Evolutionary conservation across 441 rosid genomes (phyloP).

Genomic region (Pelargonium myrrhifolium): DNA sequence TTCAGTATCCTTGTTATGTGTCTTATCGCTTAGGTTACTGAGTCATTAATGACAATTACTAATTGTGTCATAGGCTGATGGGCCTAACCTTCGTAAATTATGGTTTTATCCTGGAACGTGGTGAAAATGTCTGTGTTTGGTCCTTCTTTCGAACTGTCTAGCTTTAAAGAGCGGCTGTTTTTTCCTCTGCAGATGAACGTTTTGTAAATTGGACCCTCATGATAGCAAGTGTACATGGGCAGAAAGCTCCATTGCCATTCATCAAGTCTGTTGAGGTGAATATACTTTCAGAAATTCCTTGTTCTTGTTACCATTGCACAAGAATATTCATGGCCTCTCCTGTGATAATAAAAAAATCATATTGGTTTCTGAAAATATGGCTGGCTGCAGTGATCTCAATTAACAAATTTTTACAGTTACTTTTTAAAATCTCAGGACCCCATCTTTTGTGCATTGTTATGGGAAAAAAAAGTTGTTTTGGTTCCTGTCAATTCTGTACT

Average conservation of each 20-base stretch:
- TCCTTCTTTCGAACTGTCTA: background rate
- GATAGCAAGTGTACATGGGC: constrained; percentile 68
- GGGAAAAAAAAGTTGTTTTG: too few relatives aligned
- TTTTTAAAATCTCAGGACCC: too few relatives aligned
- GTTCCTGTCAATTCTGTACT: too few relatives aligned
- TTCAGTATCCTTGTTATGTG: background rate
- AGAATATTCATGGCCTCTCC: background rate
- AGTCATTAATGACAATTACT: background rate
- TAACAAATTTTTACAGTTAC: too few relatives aligned
- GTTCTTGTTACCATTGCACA: background rate
- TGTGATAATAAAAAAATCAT: too few relatives aligned
- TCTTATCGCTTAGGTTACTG: background rate
- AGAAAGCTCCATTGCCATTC: constrained; percentile 64
- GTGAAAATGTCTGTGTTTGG: background rate
- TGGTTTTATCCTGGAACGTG: background rate
- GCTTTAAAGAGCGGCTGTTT: too few relatives aligned
- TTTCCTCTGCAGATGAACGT: constrained; percentile 46
- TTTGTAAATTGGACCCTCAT: constrained; percentile 77
- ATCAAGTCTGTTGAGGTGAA: constrained; percentile 71
- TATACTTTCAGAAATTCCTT: constrained; percentile 7
- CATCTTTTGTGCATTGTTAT: too few relatives aligned
- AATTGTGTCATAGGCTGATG: background rate
- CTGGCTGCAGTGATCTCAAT: too few relatives aligned
- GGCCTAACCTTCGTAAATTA: background rate
- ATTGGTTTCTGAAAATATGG: too few relatives aligned